These are phyloP conservation scores for Ascochyta fabae DNA, from an alignment of 2,329 filamentous ascomycete genomes.

Conservation along the genomic window DNA sequence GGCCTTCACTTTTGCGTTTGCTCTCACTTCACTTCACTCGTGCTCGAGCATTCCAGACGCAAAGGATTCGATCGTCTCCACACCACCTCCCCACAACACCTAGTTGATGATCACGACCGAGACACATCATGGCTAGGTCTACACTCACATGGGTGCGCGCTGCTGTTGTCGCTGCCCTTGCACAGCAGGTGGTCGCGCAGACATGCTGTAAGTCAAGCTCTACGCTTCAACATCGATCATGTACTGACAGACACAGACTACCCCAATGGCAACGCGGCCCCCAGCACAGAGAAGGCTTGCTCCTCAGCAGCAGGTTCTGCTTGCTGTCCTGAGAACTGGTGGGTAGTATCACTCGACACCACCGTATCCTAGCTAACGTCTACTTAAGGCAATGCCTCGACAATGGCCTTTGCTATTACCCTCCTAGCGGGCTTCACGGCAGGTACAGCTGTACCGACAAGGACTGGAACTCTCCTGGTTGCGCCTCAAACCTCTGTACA, in stretches of 20 bases:
- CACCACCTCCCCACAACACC: constrained; percentile 1
- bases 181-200: constrained; percentile 30
- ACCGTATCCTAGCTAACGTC: neutral
- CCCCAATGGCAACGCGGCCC: constrained; percentile 38
- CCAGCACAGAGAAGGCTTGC: constrained; percentile 42
- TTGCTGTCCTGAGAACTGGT: constrained; percentile 47
- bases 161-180: constrained; percentile 24
- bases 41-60: constrained; percentile 13
- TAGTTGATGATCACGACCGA: constrained; percentile 10
- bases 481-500: constrained; percentile 45
- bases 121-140: constrained; percentile 24
- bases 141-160: constrained; percentile 29
- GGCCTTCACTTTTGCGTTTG: neutral
- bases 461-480: constrained; percentile 41
- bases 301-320: constrained; percentile 42
- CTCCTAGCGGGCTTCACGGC: constrained; percentile 33
- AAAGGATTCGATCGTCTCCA: constrained; percentile 9
- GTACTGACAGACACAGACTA: constrained; percentile 40
- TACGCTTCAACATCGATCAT: neutral
- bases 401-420: constrained; percentile 47
- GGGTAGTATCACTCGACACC: neutral
- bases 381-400: constrained; percentile 37
- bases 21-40: constrained; percentile 12
- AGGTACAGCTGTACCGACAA: constrained; percentile 48
- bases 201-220: constrained; percentile 37